Conservation (phyloP, 208 protist genomes). For the Leishmania braziliensis region DNA sequence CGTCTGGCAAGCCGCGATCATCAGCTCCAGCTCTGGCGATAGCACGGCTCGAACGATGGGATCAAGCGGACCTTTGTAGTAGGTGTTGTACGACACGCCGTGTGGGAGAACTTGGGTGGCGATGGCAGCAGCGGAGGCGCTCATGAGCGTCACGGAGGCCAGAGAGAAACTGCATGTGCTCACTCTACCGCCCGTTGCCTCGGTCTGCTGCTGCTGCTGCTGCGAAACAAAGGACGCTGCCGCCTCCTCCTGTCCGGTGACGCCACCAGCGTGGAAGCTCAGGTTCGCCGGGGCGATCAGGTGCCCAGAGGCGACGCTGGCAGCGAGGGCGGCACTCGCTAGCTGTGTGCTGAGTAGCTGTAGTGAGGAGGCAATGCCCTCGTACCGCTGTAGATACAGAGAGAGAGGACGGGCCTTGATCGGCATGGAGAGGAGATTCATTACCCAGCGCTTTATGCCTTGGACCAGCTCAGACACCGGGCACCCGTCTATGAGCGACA, state of each 20-base stretch:
- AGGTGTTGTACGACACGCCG: slow-evolving; percentile 34
- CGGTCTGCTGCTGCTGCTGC: not conserved
- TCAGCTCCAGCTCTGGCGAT: slow-evolving; percentile 44
- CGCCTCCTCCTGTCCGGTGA: slow-evolving; percentile 3
- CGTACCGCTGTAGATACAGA: slow-evolving; percentile 66
- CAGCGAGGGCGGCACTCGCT: slow-evolving; percentile 14
- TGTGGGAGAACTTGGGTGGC: not conserved
- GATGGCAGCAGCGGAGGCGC: slow-evolving; percentile 11
- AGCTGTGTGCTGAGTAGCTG: slow-evolving; percentile 35
- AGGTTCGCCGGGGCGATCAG: slow-evolving; percentile 27
- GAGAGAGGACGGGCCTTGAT: slow-evolving; percentile 61
- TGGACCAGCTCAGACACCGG: slow-evolving; percentile 45
- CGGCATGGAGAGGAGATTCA: slow-evolving; percentile 51
- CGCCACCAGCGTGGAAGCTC: slow-evolving; percentile 22
- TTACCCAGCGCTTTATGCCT: slow-evolving; percentile 44
- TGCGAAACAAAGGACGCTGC: slow-evolving; percentile 7
- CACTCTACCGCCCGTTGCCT: not conserved
- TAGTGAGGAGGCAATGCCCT: slow-evolving; percentile 47
- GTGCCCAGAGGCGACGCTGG: slow-evolving; percentile 13
- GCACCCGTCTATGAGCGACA: slow-evolving; percentile 49
- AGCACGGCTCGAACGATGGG: slow-evolving; percentile 53
- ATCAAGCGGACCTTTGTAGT: slow-evolving; percentile 65
- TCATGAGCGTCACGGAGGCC: slow-evolving; percentile 12
- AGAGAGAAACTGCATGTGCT: slow-evolving; percentile 14
- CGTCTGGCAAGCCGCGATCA: slow-evolving; percentile 31